Conservation (phyloP, 805 yeast species). For the Clavispora santaluciae region DNA sequence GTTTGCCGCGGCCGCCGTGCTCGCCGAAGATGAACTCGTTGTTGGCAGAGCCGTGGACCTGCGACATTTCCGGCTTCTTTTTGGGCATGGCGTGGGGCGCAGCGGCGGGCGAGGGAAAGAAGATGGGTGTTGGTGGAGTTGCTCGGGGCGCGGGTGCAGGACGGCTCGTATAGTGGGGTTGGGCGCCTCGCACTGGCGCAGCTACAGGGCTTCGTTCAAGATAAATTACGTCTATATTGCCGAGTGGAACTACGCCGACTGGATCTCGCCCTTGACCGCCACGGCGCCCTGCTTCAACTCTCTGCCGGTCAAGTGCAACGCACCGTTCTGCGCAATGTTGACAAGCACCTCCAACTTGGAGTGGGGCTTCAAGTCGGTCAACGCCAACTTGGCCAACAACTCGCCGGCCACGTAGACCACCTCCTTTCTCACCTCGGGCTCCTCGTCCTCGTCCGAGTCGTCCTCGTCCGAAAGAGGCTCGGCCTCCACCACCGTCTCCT, state of each 20-base stretch:
- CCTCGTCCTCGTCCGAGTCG: constrained; percentile 62
- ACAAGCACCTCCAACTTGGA: constrained; percentile 64
- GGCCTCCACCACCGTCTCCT: constrained; percentile 76
- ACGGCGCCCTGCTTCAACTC: constrained; percentile 57
- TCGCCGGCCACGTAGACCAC: constrained; percentile 69
- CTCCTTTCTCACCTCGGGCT: constrained; percentile 81
- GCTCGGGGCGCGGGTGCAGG: neutral
- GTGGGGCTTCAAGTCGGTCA: constrained; percentile 63
- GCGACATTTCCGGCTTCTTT: constrained; percentile 42
- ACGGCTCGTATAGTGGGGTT: neutral
- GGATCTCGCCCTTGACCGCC: constrained; percentile 52
- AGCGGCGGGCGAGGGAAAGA: neutral
- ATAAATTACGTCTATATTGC: neutral
- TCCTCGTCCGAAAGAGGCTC: constrained; percentile 51
- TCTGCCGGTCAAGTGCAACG: constrained; percentile 61
- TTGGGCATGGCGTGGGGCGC: constrained; percentile 28
- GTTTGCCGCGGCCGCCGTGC: constrained; percentile 62
- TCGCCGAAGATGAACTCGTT: constrained; percentile 66
- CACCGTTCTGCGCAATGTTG: constrained; percentile 61
- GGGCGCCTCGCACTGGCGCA: too few relatives aligned
- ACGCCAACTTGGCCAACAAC: constrained; percentile 70
- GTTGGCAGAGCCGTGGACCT: constrained; percentile 31
- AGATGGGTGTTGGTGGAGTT: neutral
- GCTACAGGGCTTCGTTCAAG: too few relatives aligned
- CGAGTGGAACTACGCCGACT: constrained; percentile 7